Evolutionary conservation across 179 eudicot genomes (phyloP).

Genomic region (Patellifolia procumbens): DNA sequence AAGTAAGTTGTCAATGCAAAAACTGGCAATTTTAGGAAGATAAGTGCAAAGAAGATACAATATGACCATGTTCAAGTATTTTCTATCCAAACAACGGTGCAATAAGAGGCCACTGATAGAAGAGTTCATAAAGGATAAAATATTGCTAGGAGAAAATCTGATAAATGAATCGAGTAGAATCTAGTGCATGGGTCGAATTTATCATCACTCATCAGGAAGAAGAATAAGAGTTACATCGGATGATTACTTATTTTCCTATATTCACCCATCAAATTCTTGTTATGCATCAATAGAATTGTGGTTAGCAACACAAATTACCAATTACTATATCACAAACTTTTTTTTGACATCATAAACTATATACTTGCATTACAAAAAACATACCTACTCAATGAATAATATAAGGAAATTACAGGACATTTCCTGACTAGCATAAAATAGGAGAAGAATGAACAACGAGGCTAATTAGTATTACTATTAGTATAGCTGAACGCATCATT

Average conservation of each 20-base stretch:
- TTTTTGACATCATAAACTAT: too few relatives aligned
- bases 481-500: too few relatives aligned
- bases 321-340: too few relatives aligned
- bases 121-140: neutral
- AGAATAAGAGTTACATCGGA: too few relatives aligned
- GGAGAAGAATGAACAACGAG: too few relatives aligned
- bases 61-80: neutral
- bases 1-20: neutral
- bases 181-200: neutral
- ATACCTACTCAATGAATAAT: neutral
- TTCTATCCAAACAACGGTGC: neutral
- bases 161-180: neutral
- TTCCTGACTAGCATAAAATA: neutral
- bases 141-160: neutral
- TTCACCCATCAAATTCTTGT: neutral
- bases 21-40: too few relatives aligned
- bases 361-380: too few relatives aligned
- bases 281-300: neutral
- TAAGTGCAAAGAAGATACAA: neutral
- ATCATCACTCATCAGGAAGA: neutral
- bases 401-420: neutral
- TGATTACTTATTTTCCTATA: too few relatives aligned
- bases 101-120: neutral
- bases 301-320: neutral
- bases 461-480: too few relatives aligned